Percentiles rank a stretch among this genome's conserved stretches.
Conservation (phyloP, 1,284 basidiomycete genomes). For the Retiboletus flavoniger region DNA sequence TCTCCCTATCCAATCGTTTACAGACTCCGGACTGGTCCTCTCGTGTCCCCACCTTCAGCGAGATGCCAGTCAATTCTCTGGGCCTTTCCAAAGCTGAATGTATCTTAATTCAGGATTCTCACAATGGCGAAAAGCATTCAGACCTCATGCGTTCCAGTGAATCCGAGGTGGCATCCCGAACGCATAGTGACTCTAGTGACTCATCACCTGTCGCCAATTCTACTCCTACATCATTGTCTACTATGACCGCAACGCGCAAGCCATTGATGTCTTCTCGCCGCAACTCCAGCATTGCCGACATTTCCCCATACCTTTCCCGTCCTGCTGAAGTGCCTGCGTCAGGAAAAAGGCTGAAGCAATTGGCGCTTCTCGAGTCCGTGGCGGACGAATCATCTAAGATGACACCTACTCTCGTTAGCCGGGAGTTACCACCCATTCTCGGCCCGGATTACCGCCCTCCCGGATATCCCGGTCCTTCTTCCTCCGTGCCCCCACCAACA, state of each 20-base stretch:
- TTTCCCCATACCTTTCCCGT: conserved; percentile 62
- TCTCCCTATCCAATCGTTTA: conserved; percentile 14
- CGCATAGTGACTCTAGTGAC: conserved; percentile 6
- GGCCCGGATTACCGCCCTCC: conserved; percentile 1
- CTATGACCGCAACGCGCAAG: conserved; percentile 22
- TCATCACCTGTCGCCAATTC: conserved; percentile 13
- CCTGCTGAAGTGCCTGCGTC: conserved; percentile 49
- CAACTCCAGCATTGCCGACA: conserved; percentile 51
- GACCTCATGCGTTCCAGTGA: conserved; percentile 10
- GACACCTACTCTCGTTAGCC: conserved; percentile 46
- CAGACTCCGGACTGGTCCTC: conserved; percentile 36
- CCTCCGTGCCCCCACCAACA: conserved; percentile 22
- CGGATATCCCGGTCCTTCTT: conserved; percentile 15
- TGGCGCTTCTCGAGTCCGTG: conserved; percentile 71
- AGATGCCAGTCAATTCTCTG: conserved; percentile 7
- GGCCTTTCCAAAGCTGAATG: conserved; percentile 9
- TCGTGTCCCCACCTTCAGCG: conserved; percentile 28
- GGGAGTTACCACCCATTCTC: conserved; percentile 26
- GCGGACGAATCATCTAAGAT: conserved; percentile 68
- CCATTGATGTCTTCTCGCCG: conserved; percentile 31
- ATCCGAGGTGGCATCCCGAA: conserved; percentile 26
- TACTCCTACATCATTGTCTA: conserved; percentile 9
- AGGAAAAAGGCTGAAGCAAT: conserved; percentile 63
- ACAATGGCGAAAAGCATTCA: conserved; percentile 17
- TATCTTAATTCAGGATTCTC: conserved; percentile 1